Conservation (phyloP, 768 basidiomycete species). For the Mycena floridula region DNA sequence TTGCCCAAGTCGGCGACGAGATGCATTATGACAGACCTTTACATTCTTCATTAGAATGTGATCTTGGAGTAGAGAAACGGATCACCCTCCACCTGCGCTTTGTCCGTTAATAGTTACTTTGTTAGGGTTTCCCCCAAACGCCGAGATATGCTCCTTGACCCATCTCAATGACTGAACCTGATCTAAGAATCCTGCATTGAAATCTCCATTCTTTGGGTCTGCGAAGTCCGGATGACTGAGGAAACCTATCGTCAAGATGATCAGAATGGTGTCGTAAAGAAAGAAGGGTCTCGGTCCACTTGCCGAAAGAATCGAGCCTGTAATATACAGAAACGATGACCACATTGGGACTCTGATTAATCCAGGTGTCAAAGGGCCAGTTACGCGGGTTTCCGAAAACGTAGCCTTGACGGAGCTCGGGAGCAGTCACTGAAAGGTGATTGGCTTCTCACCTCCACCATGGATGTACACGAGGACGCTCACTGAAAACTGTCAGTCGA, state of each 20-base stretch:
- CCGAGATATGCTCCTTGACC: slow-evolving; percentile 29
- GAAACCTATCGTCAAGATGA: too few relatives aligned
- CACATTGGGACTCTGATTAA: slow-evolving; percentile 56
- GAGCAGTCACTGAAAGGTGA: not conserved
- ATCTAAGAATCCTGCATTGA: slow-evolving; percentile 52
- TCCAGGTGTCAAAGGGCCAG: slow-evolving; percentile 64
- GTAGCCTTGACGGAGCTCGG: slow-evolving; percentile 32
- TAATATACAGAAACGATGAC: slow-evolving; percentile 65
- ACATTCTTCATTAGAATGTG: too few relatives aligned
- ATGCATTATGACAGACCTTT: slow-evolving; percentile 52
- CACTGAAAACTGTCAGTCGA: slow-evolving; percentile 18
- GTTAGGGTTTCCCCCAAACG: slow-evolving; percentile 33
- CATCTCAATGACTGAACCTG: slow-evolving; percentile 37
- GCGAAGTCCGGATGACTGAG: slow-evolving; percentile 43
- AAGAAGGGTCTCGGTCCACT: too few relatives aligned
- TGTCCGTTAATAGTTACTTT: slow-evolving; percentile 51
- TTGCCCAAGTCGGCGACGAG: too few relatives aligned
- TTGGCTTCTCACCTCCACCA: slow-evolving; percentile 31
- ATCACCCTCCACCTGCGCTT: slow-evolving; percentile 57
- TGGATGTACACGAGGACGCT: slow-evolving; percentile 45
- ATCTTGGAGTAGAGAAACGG: too few relatives aligned
- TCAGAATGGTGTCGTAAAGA: too few relatives aligned
- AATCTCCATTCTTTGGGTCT: slow-evolving; percentile 33
- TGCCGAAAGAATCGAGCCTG: slow-evolving; percentile 51
- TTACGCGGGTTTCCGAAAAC: slow-evolving; percentile 54